These are phyloP conservation scores for Colletotrichum gloeosporioides DNA, from an alignment of 2,329 filamentous ascomycete species.

Conservation along the genomic window DNA sequence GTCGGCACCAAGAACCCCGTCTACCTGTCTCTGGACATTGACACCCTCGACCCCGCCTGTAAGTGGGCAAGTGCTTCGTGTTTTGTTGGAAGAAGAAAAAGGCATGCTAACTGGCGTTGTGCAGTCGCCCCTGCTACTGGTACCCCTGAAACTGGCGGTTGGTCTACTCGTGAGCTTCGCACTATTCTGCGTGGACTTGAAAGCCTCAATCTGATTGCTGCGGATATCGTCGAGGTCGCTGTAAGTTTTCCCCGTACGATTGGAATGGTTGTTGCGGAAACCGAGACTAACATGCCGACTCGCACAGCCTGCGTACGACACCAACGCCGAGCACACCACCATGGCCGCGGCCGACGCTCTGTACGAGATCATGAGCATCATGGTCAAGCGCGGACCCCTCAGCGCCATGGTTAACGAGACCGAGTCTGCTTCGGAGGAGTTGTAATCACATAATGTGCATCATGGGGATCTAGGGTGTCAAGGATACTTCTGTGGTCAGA, in stretches of 20 bases:
- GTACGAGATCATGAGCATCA: conserved; percentile 81
- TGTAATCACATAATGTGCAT: background rate
- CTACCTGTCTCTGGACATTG: conserved; percentile 86
- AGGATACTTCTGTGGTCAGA: no score
- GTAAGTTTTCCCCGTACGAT: conserved; percentile 31
- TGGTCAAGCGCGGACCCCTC: conserved; percentile 80
- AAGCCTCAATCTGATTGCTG: conserved; percentile 70
- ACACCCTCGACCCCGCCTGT: conserved; percentile 82
- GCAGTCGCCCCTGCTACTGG: conserved; percentile 74
- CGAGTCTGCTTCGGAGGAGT: conserved; percentile 6
- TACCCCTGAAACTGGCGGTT: conserved; percentile 78
- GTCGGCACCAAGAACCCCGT: conserved; percentile 78
- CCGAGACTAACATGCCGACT: background rate
- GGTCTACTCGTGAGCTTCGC: conserved; percentile 75
- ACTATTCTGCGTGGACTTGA: conserved; percentile 75
- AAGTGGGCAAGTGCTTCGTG: background rate
- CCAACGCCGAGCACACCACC: conserved; percentile 75
- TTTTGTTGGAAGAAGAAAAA: background rate
- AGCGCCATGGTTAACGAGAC: conserved; percentile 37
- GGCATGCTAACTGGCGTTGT: conserved; percentile 1
- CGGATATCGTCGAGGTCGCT: conserved; percentile 77
- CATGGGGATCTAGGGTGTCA: background rate
- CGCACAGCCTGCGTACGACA: conserved; percentile 67
- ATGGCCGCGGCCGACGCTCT: conserved; percentile 75
- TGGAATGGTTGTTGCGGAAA: background rate